phyloP scores from a whole-genome alignment of 257 asterid species.

The Fraxinus pennsylvanica region DNA sequence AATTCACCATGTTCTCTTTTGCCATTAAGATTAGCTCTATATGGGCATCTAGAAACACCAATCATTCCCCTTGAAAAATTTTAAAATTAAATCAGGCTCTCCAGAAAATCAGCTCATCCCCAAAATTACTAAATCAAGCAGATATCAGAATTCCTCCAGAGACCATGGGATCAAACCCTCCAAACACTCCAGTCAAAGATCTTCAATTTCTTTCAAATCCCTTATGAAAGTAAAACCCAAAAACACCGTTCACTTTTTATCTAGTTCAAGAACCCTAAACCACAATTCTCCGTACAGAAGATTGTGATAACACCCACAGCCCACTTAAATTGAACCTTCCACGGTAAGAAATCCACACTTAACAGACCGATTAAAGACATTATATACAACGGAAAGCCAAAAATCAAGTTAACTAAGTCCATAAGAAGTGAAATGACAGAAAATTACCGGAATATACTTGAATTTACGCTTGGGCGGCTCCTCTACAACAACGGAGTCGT shows the following conservation, averaged over 20 bases:
- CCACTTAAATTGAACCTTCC: neutral
- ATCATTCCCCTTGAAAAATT: neutral
- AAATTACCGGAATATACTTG: constrained; percentile 89
- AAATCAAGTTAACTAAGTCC: neutral
- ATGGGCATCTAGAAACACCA: neutral
- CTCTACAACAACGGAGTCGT: constrained; percentile 47
- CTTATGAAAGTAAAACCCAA: constrained; percentile 26
- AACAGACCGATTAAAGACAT: neutral
- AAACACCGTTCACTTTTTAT: neutral
- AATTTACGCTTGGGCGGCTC: constrained; percentile 70
- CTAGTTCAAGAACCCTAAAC: constrained; percentile 27
- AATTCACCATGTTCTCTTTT: neutral
- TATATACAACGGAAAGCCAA: neutral
- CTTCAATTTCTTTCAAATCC: constrained; percentile 13
- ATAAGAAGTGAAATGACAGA: constrained; percentile 21
- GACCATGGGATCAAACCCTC: neutral
- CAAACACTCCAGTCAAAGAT: neutral
- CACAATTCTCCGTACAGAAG: neutral
- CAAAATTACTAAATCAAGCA: neutral
- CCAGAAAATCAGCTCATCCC: neutral
- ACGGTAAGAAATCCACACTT: neutral
- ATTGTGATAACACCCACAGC: neutral
- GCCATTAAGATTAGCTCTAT: neutral
- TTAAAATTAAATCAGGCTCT: neutral
- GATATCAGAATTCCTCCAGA: neutral